Base-by-base conservation (phyloP, 2,329 filamentous ascomycete species). In the Alternaria consortialis region DNA sequence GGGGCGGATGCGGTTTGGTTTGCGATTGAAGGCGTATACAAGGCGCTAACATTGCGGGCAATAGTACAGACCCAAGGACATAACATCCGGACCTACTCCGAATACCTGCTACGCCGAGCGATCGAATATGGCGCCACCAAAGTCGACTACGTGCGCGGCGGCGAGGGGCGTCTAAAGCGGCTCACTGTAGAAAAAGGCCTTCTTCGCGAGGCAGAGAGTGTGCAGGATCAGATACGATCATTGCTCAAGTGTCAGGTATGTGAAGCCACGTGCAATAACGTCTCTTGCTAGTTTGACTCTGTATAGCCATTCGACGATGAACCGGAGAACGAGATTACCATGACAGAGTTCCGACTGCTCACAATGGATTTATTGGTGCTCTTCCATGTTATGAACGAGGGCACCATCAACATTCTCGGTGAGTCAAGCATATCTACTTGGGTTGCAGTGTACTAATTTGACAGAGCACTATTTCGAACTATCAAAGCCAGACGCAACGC, bases 391-490 rank as follows among this genome's bases (percentile, higher is more conserved):
- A 90, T 97, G 81, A 99, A 99, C 75, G 93, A 97, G 80, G 95
- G 92, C 50, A 92, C 97, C 75, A 99, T 99, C 81, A 97, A 97
- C 79, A 93, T 99, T 61, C 83, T 99, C 58, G 93, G 94, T 96
- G 83, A 67, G 88, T 74, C 8, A 36, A 34, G 13, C 34, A 39
- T 13, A 6, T 20, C 13, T 25, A 8, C 27, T 36, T 40, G 9
- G 12, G 5, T 9, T 47, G 12, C 39, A 13, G 34, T 11, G 8
- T 62, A 48, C 70, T 79, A 42, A 77, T 44, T 4, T 31, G 27
- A 23, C 65, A 96, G 93, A 95, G 71, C 92, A 96, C 79, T 99
- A 98, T 80, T 99, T 99, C 73, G 95, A 99, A 81, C 94, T 99
- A 91, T 97, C 95, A 52, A 92, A 92, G 74, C 86, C 92, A 27